Base-by-base conservation (phyloP, 495 filamentous ascomycete species). In the Delitschia confertaspora region DNA sequence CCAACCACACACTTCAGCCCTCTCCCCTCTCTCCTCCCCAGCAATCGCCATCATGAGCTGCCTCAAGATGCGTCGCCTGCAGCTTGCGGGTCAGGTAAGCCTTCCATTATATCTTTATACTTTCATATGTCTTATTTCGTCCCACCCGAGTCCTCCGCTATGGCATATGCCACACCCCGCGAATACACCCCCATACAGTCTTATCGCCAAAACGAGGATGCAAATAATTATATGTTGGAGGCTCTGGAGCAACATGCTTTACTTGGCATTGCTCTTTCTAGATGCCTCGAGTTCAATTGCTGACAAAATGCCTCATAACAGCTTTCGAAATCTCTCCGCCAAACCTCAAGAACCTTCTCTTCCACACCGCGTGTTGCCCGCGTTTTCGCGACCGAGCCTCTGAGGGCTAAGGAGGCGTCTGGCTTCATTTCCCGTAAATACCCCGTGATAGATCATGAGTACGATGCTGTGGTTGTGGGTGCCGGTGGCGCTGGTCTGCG, bases 401-500 rank as follows among this genome's bases (percentile, higher is more conserved):
- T 96, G 55, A 83, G 88, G 57, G 91, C 88, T 25, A 93, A 89
- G 69, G 89, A 93, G 69, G 85, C 87, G 39, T 81, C 80, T 40
- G 77, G 83, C 22, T 82, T 85, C 58, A 71, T 94, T 51, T 80
- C 76, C 63, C 76, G 72, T 61, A 88, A 91, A 64, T 94, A 95
- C 66, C 83, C 88, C 22, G 80, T 96, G 47, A 82, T 96, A 30
- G 73, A 80, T 55, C 71, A 75, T 53, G 69, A 74, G 53, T 75
- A 75, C 60, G 74, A 76, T 81, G 91, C 91, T 25, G 73, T 96
- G 56, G 89, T 96, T 38, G 85, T 96, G 48, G 89, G 89, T 61
- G 89, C 89, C 50, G 89, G 89, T 53, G 89, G 89, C 59, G 79
- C 89, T 47, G 89, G 89, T 68, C 77, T 96, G 51, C 86, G 89